phyloP scores from a whole-genome alignment of 169 alveolate species.

The Amoebophrya sp. region DNA sequence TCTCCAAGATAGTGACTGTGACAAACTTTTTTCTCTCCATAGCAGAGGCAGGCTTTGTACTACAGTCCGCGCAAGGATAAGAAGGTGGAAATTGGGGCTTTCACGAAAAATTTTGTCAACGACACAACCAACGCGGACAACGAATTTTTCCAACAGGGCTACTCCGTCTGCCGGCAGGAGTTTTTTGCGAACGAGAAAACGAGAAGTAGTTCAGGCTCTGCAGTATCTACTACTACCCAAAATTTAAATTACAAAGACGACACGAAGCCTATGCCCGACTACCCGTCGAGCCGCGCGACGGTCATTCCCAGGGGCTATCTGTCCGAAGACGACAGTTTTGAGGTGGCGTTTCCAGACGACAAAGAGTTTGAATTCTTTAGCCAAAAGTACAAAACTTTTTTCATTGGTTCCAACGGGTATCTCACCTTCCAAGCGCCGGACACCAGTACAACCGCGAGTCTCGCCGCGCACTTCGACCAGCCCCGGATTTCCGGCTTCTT shows the following conservation, averaged over 20 bases:
- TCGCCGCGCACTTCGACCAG: conserved; percentile 9
- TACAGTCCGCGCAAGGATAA: background rate
- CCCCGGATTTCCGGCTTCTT: background rate
- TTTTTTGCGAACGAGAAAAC: too few species aligned
- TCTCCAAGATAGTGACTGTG: too few species aligned
- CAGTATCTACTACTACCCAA: too few species aligned
- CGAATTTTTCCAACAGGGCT: background rate
- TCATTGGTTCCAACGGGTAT: background rate
- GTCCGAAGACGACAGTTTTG: conserved; percentile 3
- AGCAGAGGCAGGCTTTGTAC: background rate
- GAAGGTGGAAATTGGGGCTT: background rate
- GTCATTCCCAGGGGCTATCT: background rate
- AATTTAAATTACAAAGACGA: too few species aligned
- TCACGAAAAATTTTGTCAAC: too few species aligned
- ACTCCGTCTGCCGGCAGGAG: background rate
- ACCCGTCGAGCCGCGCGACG: background rate
- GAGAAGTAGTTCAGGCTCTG: too few species aligned
- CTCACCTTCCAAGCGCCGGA: conserved; percentile 8
- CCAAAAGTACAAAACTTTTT: background rate
- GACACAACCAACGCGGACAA: background rate
- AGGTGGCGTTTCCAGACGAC: background rate
- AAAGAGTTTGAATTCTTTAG: background rate
- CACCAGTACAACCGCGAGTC: background rate
- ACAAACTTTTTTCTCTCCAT: background rate
- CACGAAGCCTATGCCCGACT: background rate